phyloP scores from a whole-genome alignment of 257 asterid species.

The Avicennia marina region DNA sequence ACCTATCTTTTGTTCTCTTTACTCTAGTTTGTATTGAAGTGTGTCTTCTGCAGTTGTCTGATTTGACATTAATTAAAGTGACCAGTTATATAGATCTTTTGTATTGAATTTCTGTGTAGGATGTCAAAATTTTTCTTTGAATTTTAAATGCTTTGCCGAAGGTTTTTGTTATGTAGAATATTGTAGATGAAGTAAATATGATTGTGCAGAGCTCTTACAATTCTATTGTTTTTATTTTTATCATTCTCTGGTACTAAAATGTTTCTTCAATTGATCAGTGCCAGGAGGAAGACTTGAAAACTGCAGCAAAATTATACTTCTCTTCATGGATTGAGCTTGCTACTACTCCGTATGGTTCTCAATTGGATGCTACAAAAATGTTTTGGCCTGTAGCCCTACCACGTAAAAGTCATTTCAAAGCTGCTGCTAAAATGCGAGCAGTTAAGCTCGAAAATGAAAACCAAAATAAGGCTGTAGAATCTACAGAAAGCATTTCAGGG shows the following conservation, averaged over 20 bases:
- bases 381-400: conserved; percentile 97
- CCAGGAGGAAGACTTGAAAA: conserved; percentile 71
- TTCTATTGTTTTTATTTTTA: too few species aligned
- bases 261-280: conserved; percentile 47
- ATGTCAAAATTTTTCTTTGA: too few species aligned
- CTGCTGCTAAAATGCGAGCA: conserved; percentile 98
- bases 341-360: conserved; percentile 89
- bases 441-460: conserved; percentile 59
- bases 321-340: conserved; percentile 88
- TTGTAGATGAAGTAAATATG: too few species aligned
- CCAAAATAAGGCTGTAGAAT: conserved; percentile 37
- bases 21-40: too few species aligned
- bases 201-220: too few species aligned
- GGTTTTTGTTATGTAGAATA: too few species aligned
- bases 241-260: conserved; percentile 12
- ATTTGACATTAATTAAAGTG: too few species aligned
- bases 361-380: conserved; percentile 79
- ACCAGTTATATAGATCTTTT: too few species aligned
- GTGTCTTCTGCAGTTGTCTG: too few species aligned
- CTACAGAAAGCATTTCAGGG: conserved; percentile 36
- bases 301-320: conserved; percentile 71
- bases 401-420: conserved; percentile 92
- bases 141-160: too few species aligned
- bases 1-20: too few species aligned
- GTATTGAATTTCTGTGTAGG: too few species aligned